Evolutionary conservation across 2,329 filamentous ascomycete genomes (phyloP).

Genomic region (Diplodia intermedia): DNA sequence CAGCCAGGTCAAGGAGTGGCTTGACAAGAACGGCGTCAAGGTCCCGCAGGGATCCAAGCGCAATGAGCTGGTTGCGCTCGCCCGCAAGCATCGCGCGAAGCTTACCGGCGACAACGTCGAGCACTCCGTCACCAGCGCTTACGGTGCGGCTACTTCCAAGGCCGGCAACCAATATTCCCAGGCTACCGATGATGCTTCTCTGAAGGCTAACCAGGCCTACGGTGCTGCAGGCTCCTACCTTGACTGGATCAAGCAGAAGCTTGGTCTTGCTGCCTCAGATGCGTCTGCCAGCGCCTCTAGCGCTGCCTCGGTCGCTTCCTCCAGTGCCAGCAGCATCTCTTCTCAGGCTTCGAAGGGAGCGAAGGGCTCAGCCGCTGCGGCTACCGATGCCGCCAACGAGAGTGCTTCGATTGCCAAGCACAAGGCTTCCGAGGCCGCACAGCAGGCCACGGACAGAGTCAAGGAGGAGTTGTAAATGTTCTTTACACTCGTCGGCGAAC

Average conservation of each 20-base stretch:
- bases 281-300: conserved; percentile 43
- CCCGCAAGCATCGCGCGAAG: conserved; percentile 82
- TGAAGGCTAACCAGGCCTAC: conserved; percentile 71
- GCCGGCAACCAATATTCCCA: conserved; percentile 78
- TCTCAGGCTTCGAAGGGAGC: conserved; percentile 44
- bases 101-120: conserved; percentile 70
- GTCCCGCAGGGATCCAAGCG: conserved; percentile 91
- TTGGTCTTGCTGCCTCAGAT: conserved; percentile 53
- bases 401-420: conserved; percentile 38
- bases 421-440: conserved; percentile 38
- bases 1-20: conserved; percentile 87
- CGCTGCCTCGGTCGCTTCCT: conserved; percentile 45
- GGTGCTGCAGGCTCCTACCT: conserved; percentile 46
- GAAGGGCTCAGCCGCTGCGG: conserved; percentile 42
- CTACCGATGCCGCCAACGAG: conserved; percentile 43
- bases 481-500: background rate
- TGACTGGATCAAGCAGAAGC: conserved; percentile 54
- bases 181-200: conserved; percentile 72
- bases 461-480: conserved; percentile 55
- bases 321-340: conserved; percentile 45
- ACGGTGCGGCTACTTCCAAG: conserved; percentile 55
- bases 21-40: conserved; percentile 86
- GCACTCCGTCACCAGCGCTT: conserved; percentile 48
- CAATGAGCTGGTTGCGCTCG: conserved; percentile 86
- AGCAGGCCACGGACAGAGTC: conserved; percentile 45